Evolutionary conservation across 257 asterid species (phyloP).

Genomic region (Solanum lycopersicoides): DNA sequence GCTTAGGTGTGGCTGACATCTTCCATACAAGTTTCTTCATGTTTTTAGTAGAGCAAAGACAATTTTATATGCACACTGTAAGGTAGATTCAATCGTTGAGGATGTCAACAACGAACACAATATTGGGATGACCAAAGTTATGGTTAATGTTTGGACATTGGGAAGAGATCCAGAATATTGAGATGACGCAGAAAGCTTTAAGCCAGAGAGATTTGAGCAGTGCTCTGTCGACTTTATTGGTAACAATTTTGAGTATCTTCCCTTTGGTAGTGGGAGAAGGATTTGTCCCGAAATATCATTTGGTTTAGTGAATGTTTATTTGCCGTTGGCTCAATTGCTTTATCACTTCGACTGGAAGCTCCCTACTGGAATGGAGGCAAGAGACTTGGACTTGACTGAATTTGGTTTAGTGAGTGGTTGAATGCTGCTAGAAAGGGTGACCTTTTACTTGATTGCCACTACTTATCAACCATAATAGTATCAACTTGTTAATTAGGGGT

Average conservation of each 20-base stretch:
- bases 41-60: background rate
- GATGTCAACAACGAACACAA: background rate
- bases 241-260: background rate
- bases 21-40: background rate
- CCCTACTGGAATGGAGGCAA: background rate
- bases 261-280: background rate
- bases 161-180: background rate
- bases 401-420: no score
- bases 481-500: no score
- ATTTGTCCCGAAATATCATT: background rate
- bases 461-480: background rate
- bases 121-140: no score
- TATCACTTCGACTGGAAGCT: background rate
- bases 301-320: background rate
- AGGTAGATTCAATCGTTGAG: background rate
- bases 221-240: background rate
- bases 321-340: background rate
- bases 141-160: background rate
- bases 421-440: background rate
- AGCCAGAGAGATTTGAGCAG: background rate
- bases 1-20: background rate
- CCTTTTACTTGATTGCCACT: background rate
- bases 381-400: background rate
- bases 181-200: background rate
- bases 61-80: background rate